A percentile compares a stretch with the other conserved stretches of the same genome.
phyloP scores from a whole-genome alignment of 148 eudicot genomes.

The Heliosperma pusillum region DNA sequence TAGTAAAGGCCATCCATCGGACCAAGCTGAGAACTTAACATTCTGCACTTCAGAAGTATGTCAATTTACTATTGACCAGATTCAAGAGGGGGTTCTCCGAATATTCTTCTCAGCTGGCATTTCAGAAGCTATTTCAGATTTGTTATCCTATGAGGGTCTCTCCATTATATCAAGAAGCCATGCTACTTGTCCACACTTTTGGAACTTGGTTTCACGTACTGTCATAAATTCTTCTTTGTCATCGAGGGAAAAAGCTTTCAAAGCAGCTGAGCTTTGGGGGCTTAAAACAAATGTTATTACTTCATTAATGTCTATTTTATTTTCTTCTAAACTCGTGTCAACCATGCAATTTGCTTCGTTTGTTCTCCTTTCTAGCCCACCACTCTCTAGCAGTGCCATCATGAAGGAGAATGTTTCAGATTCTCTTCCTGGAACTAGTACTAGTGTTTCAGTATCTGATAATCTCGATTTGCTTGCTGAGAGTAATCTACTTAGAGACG shows the following conservation, averaged over 20 bases:
- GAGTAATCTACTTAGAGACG: slow-evolving; percentile 59
- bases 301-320: slow-evolving; percentile 74
- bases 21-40: slow-evolving; percentile 32
- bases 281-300: slow-evolving; percentile 66
- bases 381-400: slow-evolving; percentile 46
- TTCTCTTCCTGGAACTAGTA: slow-evolving; percentile 30
- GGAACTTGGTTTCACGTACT: slow-evolving; percentile 68
- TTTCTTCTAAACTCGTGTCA: slow-evolving; percentile 63
- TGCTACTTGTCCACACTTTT: slow-evolving; percentile 52
- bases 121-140: slow-evolving; percentile 61
- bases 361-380: slow-evolving; percentile 73
- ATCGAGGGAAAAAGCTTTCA: slow-evolving; percentile 75
- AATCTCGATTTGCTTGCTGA: slow-evolving; percentile 45
- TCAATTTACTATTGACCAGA: slow-evolving; percentile 51
- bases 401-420: slow-evolving; percentile 29
- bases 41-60: slow-evolving; percentile 49
- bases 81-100: slow-evolving; percentile 80
- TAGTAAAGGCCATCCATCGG: slow-evolving; percentile 29
- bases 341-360: slow-evolving; percentile 71
- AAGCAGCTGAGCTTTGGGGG: slow-evolving; percentile 89
- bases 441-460: slow-evolving; percentile 32
- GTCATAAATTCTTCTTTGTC: slow-evolving; percentile 52
- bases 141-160: slow-evolving; percentile 40
- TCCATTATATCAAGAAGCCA: slow-evolving; percentile 50
- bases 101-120: slow-evolving; percentile 73